Evolutionary conservation across 108 stramenopile species (phyloP), one percentile per base, ranked within the genome.

Genomic region (Nannochloropsis oceanica): DNA sequence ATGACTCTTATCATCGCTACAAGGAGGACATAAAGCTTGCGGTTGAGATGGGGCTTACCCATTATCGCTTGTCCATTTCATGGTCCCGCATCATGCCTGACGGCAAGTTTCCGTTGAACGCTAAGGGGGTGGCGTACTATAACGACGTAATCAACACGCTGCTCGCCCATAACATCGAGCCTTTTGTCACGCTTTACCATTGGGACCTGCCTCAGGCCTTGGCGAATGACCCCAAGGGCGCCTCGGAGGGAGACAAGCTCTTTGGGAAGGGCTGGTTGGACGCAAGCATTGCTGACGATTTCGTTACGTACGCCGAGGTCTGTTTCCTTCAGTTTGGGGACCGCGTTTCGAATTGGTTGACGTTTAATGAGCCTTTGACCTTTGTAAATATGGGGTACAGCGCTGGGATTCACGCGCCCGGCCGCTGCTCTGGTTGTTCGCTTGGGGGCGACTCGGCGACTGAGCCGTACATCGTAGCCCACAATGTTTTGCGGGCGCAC

Each of bases 151-250:
- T 98, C 87, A 93, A 97, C 85, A 89, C 86, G 26, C 89, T 98
- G 27, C n/a, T 96, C 46, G 90, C 89, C 50, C 73, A 93, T 79
- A 92, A 87, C 84, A 96, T 98, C 81, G 92, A 93, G 43, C 97
- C 97, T 25, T 93, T 92, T 82, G 92, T 95, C 2, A 97, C 96
- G 0, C 89, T 98, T 24, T 97, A 94, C 83, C 97, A 98, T 85
- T 98, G 97, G 97, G 97, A 98, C 89, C 86, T 97, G 25, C 97
- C 97, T 11, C 94, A 95, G 84, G 83, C 84, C 24, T 84, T 98
- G 42, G 91, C 96, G 82, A 94, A 94, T 26, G 86, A 90, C 80
- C 92, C 93, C 46, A 96, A 96, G 73, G 95, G 59, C 2, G 22
- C 18, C 22, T 73, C 59, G 8, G 59, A 73, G 59, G 59, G 59